Evolutionary conservation across 192 early-diverging fungal species (phyloP).

Genomic region (Coemansia sp.): DNA sequence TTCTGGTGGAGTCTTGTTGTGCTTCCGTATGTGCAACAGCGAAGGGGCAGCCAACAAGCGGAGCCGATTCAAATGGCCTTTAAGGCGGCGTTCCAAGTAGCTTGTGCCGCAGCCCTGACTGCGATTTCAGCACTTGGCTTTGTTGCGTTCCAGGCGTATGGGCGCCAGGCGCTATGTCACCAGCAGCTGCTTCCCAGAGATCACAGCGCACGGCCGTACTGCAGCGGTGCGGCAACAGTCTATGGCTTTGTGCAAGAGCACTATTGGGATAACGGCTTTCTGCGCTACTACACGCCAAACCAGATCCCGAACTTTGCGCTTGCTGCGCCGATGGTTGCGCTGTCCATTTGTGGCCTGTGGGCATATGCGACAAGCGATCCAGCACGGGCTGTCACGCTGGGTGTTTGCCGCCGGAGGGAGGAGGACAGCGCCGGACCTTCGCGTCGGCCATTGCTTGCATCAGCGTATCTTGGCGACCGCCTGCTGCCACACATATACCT

Average conservation of each 20-base stretch:
- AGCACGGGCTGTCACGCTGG: conserved; percentile 60
- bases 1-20: conserved; percentile 70
- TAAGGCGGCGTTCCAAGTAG: conserved; percentile 1
- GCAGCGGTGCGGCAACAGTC: conserved; percentile 61
- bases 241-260: conserved; percentile 82
- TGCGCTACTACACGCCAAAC: conserved; percentile 75
- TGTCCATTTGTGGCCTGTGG: conserved; percentile 63
- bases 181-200: neutral
- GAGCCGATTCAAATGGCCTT: neutral
- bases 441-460: neutral
- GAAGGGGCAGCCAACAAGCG: neutral
- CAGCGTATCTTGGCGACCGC: conserved; percentile 16
- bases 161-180: conserved; percentile 64
- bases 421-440: neutral
- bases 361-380: conserved; percentile 58
- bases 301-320: conserved; percentile 92
- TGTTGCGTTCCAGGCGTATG: conserved; percentile 62
- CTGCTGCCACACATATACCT: conserved; percentile 67
- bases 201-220: conserved; percentile 62
- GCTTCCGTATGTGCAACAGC: neutral
- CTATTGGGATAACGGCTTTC: conserved; percentile 90
- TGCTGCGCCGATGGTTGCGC: conserved; percentile 71
- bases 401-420: conserved; percentile 21
- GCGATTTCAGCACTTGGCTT: conserved; percentile 58
- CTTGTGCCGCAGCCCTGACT: conserved; percentile 34